Conservation (phyloP, 306 rosid genomes). For the Malus sieversii region DNA sequence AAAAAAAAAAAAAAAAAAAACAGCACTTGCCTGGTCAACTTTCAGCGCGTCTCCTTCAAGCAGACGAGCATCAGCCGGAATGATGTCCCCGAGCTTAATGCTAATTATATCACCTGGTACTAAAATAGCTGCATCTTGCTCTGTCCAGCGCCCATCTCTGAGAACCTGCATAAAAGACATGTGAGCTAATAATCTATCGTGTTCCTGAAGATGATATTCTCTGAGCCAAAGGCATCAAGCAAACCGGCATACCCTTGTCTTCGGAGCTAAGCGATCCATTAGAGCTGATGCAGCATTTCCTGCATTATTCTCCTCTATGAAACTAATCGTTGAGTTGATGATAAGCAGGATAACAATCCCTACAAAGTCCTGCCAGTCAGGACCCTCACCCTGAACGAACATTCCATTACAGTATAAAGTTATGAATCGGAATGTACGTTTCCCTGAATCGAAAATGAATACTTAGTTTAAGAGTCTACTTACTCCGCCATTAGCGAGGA, state of each 20-base stretch:
- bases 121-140: conserved; percentile 65
- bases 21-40: conserved; percentile 68
- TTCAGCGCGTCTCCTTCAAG: conserved; percentile 81
- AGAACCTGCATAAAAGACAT: conserved; percentile 52
- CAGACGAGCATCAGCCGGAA: conserved; percentile 91
- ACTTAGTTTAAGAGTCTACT: conserved; percentile 25
- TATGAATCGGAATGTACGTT: neutral
- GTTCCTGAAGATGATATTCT: neutral
- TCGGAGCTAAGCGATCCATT: conserved; percentile 83
- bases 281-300: conserved; percentile 82
- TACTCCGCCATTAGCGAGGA: conserved; percentile 85
- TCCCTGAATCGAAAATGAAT: neutral
- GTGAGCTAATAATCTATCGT: neutral
- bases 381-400: conserved; percentile 66
- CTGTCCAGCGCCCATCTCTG: conserved; percentile 82
- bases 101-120: conserved; percentile 86
- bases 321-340: conserved; percentile 83
- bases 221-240: neutral
- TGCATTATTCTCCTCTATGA: conserved; percentile 83
- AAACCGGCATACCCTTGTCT: conserved; percentile 45
- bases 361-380: conserved; percentile 89
- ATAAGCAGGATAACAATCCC: conserved; percentile 67
- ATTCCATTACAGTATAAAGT: conserved; percentile 10
- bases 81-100: conserved; percentile 80
- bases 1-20: no score